Evolutionary conservation across 495 filamentous ascomycete species (phyloP), one percentile per base, ranked within the genome.

Genomic region (Penicillium bialowiezense): DNA sequence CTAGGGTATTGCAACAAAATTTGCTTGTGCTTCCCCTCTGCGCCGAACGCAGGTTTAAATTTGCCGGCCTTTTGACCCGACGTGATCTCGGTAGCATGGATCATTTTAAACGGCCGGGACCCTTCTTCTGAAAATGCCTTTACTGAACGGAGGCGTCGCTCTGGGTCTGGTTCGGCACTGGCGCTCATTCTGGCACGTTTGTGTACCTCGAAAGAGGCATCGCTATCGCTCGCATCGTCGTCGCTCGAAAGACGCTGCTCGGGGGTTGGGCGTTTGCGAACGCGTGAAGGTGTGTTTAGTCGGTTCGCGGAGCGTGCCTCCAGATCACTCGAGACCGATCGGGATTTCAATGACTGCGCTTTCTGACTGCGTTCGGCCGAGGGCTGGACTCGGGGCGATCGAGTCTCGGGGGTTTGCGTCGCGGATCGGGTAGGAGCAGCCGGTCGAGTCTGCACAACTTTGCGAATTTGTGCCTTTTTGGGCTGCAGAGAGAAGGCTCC

Each of bases 1-100:
- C 86, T 87, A 4, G 89, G 89, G 65, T 92, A 91, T 57, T 87
- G 81, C 41, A 91, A 60, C 50, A 76, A 65, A 40, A 88, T 75
- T 41, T 83, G 72, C 39, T 68, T 62, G 18, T 71, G 64, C 23
- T 77, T 72, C 34, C 73, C 77, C 31, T 72, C 71, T 5, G 75
- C 59, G 5, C 64, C 68, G 59, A 79, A 79, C 1, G 70, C 69
- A 23, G 67, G 61, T 40, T 69, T 72, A 37, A 75, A 82, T 35
- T 73, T 74, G 13, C 70, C 67, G 8, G 69, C 53, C 48, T 75
- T 76, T 35, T 72, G 51, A 1, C 63, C 37, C 62, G 77, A 70
- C 17, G 84, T 83, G 38, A 90, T 82, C 45, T 88, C 81, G 15
- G 76, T 77, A 0, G 86, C 86, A 60, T 91, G 87, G 31, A 89